Conservation (phyloP, 441 rosid genomes). For the Breynia disticha region DNA sequence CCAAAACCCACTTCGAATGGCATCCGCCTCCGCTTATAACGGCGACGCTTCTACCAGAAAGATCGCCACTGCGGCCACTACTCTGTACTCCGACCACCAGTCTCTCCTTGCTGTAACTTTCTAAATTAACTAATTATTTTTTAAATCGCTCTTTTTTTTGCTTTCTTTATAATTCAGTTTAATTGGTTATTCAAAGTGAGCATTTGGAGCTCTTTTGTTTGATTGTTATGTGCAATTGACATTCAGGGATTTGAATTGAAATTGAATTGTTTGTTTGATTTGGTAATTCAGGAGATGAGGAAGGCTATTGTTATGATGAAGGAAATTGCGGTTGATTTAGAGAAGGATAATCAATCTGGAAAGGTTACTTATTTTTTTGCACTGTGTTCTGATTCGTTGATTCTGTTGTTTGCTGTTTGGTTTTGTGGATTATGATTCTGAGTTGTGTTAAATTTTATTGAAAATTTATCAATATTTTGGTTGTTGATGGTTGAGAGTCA, state of each 20-base stretch:
- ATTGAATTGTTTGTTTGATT: slow-evolving; percentile 1
- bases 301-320: slow-evolving; percentile 47
- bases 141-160: too few species aligned
- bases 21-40: slow-evolving; percentile 34
- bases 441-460: too few species aligned
- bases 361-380: slow-evolving; percentile 29
- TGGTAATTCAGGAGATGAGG: slow-evolving; percentile 42
- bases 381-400: not conserved
- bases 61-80: slow-evolving; percentile 41
- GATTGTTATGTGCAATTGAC: too few species aligned
- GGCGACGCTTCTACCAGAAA: slow-evolving; percentile 34
- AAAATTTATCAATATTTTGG: too few species aligned
- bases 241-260: too few species aligned
- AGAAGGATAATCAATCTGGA: slow-evolving; percentile 47
- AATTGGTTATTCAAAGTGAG: too few species aligned
- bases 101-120: slow-evolving; percentile 44
- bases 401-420: not conserved
- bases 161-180: too few species aligned
- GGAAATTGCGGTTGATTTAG: slow-evolving; percentile 57
- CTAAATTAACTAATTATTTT: too few species aligned
- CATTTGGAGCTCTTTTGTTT: too few species aligned
- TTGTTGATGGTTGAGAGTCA: too few species aligned
- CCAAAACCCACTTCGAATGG: slow-evolving; percentile 16
- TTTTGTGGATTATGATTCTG: not conserved
- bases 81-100: slow-evolving; percentile 41